These are phyloP conservation scores for Boletus semigastroideus DNA, from an alignment of 1,284 basidiomycete species.

Conservation along the genomic window DNA sequence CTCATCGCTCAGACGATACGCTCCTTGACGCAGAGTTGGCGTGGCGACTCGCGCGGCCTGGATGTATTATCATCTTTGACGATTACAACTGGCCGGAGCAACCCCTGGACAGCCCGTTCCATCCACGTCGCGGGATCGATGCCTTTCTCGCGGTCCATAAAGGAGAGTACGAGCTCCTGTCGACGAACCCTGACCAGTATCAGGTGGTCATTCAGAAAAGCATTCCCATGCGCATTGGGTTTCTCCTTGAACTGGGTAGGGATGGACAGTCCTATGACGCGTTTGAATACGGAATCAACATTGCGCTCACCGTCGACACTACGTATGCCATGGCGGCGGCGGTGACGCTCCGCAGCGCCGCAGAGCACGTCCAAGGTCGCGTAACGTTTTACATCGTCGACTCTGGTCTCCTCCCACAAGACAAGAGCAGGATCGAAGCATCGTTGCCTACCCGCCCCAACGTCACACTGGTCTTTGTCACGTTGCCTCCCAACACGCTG, in stretches of 20 bases:
- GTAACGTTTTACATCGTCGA: slow-evolving; percentile 53
- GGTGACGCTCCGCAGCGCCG: slow-evolving; percentile 46
- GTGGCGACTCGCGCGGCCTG: slow-evolving; percentile 53
- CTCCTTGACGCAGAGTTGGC: slow-evolving; percentile 57
- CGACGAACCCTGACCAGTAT: slow-evolving; percentile 39
- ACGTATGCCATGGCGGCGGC: slow-evolving; percentile 49
- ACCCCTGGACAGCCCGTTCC: slow-evolving; percentile 48
- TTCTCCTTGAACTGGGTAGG: slow-evolving; percentile 32
- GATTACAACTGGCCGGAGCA: slow-evolving; percentile 56
- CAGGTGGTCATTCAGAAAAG: slow-evolving; percentile 53
- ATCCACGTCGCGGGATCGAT: slow-evolving; percentile 57
- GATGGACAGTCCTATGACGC: slow-evolving; percentile 13
- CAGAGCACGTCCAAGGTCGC: slow-evolving; percentile 38
- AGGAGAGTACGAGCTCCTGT: slow-evolving; percentile 47
- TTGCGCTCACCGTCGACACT: slow-evolving; percentile 46
- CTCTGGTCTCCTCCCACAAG: slow-evolving; percentile 40
- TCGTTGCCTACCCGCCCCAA: slow-evolving; percentile 32
- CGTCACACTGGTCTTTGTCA: slow-evolving; percentile 44
- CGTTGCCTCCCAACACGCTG: slow-evolving; percentile 35
- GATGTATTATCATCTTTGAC: slow-evolving; percentile 55
- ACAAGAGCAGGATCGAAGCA: slow-evolving; percentile 36
- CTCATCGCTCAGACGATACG: slow-evolving; percentile 58
- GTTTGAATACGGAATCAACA: slow-evolving; percentile 47
- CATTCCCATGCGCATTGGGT: slow-evolving; percentile 54
- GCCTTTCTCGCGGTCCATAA: slow-evolving; percentile 51